A percentile compares a stretch with the other conserved stretches of the same genome.
Evolutionary conservation across 768 basidiomycete species (phyloP).

Genomic region (Kwoniella heveanensis): DNA sequence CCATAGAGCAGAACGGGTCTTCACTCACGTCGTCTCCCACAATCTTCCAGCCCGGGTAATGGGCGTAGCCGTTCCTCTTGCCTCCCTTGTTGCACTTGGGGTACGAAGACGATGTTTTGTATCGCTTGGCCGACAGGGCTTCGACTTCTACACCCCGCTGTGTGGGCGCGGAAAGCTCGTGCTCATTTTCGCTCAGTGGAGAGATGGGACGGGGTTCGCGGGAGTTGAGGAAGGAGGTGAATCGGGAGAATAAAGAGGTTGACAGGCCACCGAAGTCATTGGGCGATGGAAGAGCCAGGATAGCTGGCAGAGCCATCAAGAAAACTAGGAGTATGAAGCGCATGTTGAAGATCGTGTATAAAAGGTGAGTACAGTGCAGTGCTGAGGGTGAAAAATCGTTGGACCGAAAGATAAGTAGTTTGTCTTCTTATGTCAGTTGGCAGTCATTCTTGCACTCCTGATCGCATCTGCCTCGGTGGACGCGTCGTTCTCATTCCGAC

Average conservation of each 20-base stretch:
- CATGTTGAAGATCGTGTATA: conserved; percentile 1
- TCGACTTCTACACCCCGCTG: not conserved
- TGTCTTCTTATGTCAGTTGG: no score
- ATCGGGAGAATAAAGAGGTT: conserved; percentile 2
- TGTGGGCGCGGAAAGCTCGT: not conserved
- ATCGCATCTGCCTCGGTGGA: no score
- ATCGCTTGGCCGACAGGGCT: not conserved
- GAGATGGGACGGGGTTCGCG: not conserved
- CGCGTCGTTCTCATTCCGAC: not conserved
- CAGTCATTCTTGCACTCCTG: no score
- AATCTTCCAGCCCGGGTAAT: conserved; percentile 41
- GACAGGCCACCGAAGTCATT: not conserved
- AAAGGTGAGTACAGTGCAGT: no score
- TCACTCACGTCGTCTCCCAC: conserved; percentile 39
- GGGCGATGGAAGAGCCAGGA: conserved; percentile 8
- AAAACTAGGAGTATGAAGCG: conserved; percentile 13
- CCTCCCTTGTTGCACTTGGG: conserved; percentile 19
- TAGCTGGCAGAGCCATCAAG: not conserved
- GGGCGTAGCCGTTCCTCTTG: conserved; percentile 33
- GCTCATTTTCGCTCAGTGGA: conserved; percentile 1
- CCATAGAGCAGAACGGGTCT: not conserved
- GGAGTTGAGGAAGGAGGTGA: conserved; percentile 7
- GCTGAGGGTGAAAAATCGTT: no score
- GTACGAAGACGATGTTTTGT: conserved; percentile 17
- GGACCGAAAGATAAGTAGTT: no score